Conservation (phyloP, 805 yeast species). For the Ogataea thermomethanolica region DNA sequence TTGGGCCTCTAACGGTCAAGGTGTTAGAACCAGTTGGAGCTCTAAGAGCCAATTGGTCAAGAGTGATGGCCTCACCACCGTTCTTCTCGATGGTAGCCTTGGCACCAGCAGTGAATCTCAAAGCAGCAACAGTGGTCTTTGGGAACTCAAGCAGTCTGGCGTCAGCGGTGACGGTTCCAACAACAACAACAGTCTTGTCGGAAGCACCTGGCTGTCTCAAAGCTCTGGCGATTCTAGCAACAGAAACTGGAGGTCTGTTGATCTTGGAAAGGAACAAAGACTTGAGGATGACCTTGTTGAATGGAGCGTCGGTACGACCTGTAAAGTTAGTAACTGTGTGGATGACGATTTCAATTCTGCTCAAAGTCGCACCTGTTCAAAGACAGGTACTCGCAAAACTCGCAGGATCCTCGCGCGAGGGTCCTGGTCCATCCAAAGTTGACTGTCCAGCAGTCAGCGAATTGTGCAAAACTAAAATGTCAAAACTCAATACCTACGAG, state of each 20-base stretch:
- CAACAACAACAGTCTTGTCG: slow-evolving; percentile 92
- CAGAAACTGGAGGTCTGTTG: slow-evolving; percentile 99
- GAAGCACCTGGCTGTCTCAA: slow-evolving; percentile 78
- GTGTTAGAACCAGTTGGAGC: slow-evolving; percentile 99
- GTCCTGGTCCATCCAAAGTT: slow-evolving; percentile 10
- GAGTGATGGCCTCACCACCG: slow-evolving; percentile 99
- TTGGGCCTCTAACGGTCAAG: slow-evolving; percentile 96
- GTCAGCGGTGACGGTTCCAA: slow-evolving; percentile 99
- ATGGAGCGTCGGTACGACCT: slow-evolving; percentile 98
- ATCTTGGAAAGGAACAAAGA: slow-evolving; percentile 95
- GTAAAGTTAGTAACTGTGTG: slow-evolving; percentile 32
- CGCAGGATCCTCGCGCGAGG: slow-evolving; percentile 3
- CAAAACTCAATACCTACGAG: slow-evolving; percentile 71
- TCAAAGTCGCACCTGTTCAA: slow-evolving; percentile 10
- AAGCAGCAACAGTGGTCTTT: slow-evolving; percentile 97
- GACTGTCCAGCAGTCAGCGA: slow-evolving; percentile 13
- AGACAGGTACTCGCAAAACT: slow-evolving; percentile 9
- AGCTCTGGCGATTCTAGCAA: slow-evolving; percentile 85
- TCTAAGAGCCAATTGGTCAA: slow-evolving; percentile 98
- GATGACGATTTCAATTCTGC: slow-evolving; percentile 12
- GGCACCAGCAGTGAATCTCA: slow-evolving; percentile 99
- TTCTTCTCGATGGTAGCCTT: slow-evolving; percentile 94
- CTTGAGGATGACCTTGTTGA: slow-evolving; percentile 96
- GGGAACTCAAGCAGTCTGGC: slow-evolving; percentile 91
- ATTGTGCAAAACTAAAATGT: slow-evolving; percentile 25